Base-by-base conservation (phyloP, 2,329 filamentous ascomycete genomes). In the Cladophialophora chaetospira region DNA sequence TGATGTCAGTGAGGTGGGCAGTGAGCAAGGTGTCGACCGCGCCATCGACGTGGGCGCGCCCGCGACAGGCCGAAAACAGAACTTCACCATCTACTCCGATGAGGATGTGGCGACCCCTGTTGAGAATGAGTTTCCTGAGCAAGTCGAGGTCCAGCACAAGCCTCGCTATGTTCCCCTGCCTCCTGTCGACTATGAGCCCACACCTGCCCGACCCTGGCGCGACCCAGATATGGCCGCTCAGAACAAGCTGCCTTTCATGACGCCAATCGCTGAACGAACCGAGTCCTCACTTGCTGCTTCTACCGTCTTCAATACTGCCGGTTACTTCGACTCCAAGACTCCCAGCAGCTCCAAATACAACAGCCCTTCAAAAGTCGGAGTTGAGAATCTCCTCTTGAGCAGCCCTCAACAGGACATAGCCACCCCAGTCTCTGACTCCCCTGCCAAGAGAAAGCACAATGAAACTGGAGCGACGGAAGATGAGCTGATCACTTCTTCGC, bases 201-300 rank as follows among this genome's bases (percentile, higher is more conserved):
- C 63, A 3, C 88, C 90, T 15, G 88, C 82, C 55, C 82, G 87
- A 45, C 88, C 89, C 57, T 96, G 88, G 79, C 86, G 91, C 69
- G 89, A 96, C 72, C 84, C 90, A 68, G 82, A 77, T 31, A 82
- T 91, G 70, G 81, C 87, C 72, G 91, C 91, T 58, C 95, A 97
- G 68, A 96, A 92, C 73, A 87, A 92, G 53, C 79, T 97, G 8
- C 94, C 93, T 2, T 99, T 97, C 71, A 97, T 99, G 94, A 99
- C 94, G 0, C 94, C 94, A 1, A 99, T 99, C 64, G 93, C 94
- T 1, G 94, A 99, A 72, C 87, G 91, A 66, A 99, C 94, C 0
- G 94, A 99, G 73, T 88, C 87, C 9, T 97, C 92, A 0, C 75
- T 97, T 4, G 87, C 87, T 31, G 74, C 87, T 38, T 82, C 83